Evolutionary conservation across 768 basidiomycete genomes (phyloP).

Genomic region (Coprinopsis strossmayeri): DNA sequence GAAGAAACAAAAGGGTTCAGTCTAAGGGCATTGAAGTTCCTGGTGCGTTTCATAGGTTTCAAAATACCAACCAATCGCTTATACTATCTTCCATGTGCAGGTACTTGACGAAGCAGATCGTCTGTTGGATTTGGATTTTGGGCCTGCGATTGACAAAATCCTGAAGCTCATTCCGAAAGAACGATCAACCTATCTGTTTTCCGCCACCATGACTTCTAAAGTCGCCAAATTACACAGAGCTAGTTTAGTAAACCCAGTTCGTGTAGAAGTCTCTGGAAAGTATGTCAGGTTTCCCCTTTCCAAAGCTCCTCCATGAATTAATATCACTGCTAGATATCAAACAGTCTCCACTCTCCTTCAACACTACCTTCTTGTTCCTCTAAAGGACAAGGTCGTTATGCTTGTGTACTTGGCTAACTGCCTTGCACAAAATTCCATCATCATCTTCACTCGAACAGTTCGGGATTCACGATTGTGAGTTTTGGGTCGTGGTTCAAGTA

Average conservation of each 20-base stretch:
- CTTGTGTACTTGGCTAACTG: constrained; percentile 86
- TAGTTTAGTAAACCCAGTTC: constrained; percentile 87
- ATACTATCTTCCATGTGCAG: constrained; percentile 42
- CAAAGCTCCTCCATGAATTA: background rate
- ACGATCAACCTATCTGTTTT: constrained; percentile 92
- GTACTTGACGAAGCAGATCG: constrained; percentile 98
- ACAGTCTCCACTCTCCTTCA: constrained; percentile 94
- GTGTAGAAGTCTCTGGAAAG: constrained; percentile 92
- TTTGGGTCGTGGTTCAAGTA: background rate
- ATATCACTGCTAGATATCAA: constrained; percentile 76
- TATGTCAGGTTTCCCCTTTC: constrained; percentile 28
- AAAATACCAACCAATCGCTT: too few species aligned
- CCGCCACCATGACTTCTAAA: constrained; percentile 98
- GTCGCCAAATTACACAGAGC: constrained; percentile 95
- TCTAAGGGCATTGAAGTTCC: constrained; percentile 75
- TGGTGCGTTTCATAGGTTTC: constrained; percentile 46
- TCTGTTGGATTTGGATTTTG: constrained; percentile 94
- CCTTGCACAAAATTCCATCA: constrained; percentile 87
- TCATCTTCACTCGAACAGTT: constrained; percentile 95
- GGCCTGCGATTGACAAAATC: constrained; percentile 92
- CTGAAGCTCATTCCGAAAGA: constrained; percentile 93
- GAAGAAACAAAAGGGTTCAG: constrained; percentile 98
- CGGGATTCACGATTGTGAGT: constrained; percentile 79
- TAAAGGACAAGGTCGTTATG: constrained; percentile 87
- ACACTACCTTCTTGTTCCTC: constrained; percentile 91